Conservation (phyloP, 2,329 filamentous ascomycete genomes). For the Onygenales sp. region DNA sequence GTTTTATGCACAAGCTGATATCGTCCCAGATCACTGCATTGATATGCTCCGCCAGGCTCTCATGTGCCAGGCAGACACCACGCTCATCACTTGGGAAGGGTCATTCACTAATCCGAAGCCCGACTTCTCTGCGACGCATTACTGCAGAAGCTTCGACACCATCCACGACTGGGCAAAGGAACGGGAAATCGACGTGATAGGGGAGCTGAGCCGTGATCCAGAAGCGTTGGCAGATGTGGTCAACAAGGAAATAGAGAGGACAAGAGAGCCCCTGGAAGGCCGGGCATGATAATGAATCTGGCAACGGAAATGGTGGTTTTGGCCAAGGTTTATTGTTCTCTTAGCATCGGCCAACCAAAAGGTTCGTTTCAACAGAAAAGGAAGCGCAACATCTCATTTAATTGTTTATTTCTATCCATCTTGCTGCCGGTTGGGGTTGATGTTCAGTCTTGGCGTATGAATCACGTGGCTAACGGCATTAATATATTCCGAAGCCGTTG, state of each 20-base stretch:
- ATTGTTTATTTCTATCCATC: not conserved
- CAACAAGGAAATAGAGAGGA: not conserved
- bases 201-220: slow-evolving; percentile 5
- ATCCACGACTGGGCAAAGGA: slow-evolving; percentile 9
- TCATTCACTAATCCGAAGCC: slow-evolving; percentile 4
- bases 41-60: slow-evolving; percentile 11
- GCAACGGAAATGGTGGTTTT: too few relatives aligned
- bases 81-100: slow-evolving; percentile 10
- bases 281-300: too few relatives aligned
- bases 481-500: not conserved
- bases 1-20: not conserved
- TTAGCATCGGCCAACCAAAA: too few relatives aligned
- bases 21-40: slow-evolving; percentile 11
- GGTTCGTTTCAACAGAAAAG: too few relatives aligned
- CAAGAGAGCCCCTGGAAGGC: too few relatives aligned
- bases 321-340: too few relatives aligned
- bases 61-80: slow-evolving; percentile 10
- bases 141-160: slow-evolving; percentile 8
- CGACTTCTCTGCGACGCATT: slow-evolving; percentile 9
- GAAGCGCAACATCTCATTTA: too few relatives aligned
- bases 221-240: slow-evolving; percentile 4
- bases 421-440: not conserved
- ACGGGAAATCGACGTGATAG: slow-evolving; percentile 8
- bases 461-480: not conserved
- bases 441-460: too few relatives aligned